Evolutionary conservation across 2,329 filamentous ascomycete genomes (phyloP), one percentile per base, ranked within the genome.

Genomic region (Phialophora expanda): DNA sequence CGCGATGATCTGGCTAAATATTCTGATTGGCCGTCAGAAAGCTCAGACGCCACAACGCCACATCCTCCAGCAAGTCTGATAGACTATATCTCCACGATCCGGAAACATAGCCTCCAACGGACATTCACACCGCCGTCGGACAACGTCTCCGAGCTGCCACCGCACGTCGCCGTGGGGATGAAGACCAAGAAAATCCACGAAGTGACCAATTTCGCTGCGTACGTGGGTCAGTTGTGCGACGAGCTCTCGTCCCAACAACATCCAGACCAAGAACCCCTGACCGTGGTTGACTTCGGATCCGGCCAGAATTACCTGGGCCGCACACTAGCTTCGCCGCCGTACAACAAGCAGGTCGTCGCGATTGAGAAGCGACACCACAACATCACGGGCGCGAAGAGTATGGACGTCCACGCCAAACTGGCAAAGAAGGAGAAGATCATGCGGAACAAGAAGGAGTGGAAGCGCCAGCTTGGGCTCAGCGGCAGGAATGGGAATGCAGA

Each of bases 301-400:
- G 95, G 95, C 0, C 94, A 98, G 77, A 98, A 97, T 75, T 99
- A 99, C 74, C 87, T 99, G 3, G 94, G 95, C 0, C 86, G 95
- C 54, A 90, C 92, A 0, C 82, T 99, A 65, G 94, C 94, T 14
- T 92, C 90, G 68, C 84, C 89, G 61, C 93, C 93, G 0, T 97
- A 96, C 79, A 91, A 93, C 74, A 88, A 89, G 73, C 87, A 93
- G 70, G 90, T 98, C 51, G 88, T 98, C 62, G 95, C 94, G 1
- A 92, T 99, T 38, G 95, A 99, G 78, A 91, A 92, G 65, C 88
- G 89, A 69, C 89, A 91, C 73, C 87, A 90, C 72, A 97, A 97
- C 74, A 96, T 98, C 67, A 86, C 86, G 24, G 92, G 92, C 8
- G 94, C 95, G 4, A 91, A 88, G 76, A 86, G 86, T 17, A 91